Evolutionary conservation across 352 stramenopile species (phyloP).

Genomic region (Globisporangium barbulae): DNA sequence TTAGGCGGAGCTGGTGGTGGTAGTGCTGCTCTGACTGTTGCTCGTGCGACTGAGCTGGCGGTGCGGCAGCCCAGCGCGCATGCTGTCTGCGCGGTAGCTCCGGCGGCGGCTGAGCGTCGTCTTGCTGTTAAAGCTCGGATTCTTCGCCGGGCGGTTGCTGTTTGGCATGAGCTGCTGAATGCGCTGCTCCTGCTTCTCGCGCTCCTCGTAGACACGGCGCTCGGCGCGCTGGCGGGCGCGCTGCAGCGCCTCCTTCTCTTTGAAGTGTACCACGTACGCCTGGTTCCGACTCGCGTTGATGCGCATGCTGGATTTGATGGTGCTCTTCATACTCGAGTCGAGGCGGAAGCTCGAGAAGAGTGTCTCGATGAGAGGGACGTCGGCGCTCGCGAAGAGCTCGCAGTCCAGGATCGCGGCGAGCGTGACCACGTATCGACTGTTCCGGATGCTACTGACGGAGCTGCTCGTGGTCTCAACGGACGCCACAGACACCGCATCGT

Average conservation of each 20-base stretch:
- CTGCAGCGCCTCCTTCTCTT: constrained; percentile 48
- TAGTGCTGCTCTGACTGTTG: constrained; percentile 21
- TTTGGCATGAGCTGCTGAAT: constrained; percentile 45
- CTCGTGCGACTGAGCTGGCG: constrained; percentile 25
- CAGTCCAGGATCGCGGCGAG: constrained; percentile 35
- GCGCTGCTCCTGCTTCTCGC: constrained; percentile 59
- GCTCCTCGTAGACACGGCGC: constrained; percentile 61
- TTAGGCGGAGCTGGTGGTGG: constrained; percentile 20
- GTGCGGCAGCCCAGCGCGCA: constrained; percentile 32
- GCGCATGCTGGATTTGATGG: constrained; percentile 69
- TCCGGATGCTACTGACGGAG: constrained; percentile 24
- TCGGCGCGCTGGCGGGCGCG: constrained; percentile 55
- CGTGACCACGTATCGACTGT: constrained; percentile 33
- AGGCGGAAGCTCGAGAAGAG: constrained; percentile 65
- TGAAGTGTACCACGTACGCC: constrained; percentile 68
- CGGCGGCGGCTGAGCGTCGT: constrained; percentile 37
- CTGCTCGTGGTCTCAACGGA: constrained; percentile 4
- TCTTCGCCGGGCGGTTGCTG: constrained; percentile 25
- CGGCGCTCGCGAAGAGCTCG: constrained; percentile 35
- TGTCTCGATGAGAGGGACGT: constrained; percentile 43
- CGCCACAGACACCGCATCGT: constrained; percentile 5
- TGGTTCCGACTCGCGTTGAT: constrained; percentile 70
- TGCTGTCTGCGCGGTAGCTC: constrained; percentile 50
- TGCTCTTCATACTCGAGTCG: constrained; percentile 74
- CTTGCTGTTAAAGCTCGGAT: constrained; percentile 43